Evolutionary conservation across 2,329 filamentous ascomycete genomes (phyloP), one percentile per base, ranked within the genome.

Genomic region (Penicillium sp.): DNA sequence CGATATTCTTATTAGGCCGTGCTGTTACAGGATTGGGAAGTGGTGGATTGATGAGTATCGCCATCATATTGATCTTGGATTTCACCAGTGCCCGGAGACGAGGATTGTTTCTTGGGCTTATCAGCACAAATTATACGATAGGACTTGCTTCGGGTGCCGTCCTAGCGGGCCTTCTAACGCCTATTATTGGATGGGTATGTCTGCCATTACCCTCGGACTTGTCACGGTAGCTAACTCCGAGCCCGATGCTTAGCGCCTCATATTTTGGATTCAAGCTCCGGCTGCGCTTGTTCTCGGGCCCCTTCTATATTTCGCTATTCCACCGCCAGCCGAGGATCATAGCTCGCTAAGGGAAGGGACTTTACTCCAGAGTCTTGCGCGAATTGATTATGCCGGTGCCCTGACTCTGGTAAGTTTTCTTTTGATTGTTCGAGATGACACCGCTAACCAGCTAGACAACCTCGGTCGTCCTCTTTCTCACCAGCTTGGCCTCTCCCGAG

Each of bases 1-100:
- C 75, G 2, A 73, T 78, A 3, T 94, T 95, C 62, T 79, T 94
- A 18, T 56, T 85, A 0, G 90, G 90, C 1, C 81, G 90, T 44
- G 83, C 83, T 1, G 67, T 92, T 15, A 82, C 85, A 3, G 90
- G 90, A 0, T 69, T 85, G 8, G 90, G 89, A 0, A 86, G 82
- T 15, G 87, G 87, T 2, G 89, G 89, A 0, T 82, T 91, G 46
- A 84, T 91, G 75, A 87, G 88, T 0, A 81, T 92, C 6, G 82
- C 86, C 1, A 84, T 90, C 45, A 90, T 95, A 46, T 78, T 93
- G 22, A 85, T 90, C 0, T 80, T 94, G n/a, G 87, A 93, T 68
- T 75, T 94, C 58, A 83, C 86, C 0, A 84, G 81, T 22, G 83
- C 85, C 57, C 85, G 84, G 59, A 80, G 84, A 4, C 80, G 90